Evolutionary conservation across 305 asterid species (phyloP).

Genomic region (Andrographis paniculata): DNA sequence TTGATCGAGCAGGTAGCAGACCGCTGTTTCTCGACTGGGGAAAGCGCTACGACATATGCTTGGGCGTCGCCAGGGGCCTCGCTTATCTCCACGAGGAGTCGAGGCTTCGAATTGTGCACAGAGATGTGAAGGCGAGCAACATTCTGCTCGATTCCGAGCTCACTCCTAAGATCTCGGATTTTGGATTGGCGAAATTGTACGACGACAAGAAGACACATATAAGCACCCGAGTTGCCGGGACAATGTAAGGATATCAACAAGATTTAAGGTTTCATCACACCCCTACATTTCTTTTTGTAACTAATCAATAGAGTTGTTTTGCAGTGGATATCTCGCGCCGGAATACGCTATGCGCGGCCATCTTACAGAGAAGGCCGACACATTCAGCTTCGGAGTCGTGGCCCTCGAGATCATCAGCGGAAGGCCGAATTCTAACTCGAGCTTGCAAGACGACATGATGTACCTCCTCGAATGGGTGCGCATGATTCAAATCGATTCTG

Average conservation of each 20-base stretch:
- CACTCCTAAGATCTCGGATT: conserved; percentile 76
- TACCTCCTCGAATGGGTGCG: conserved; percentile 93
- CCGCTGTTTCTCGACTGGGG: conserved; percentile 52
- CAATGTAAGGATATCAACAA: conserved; percentile 49
- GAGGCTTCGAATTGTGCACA: conserved; percentile 60
- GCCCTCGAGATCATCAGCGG: conserved; percentile 72
- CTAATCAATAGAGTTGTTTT: conserved; percentile 2
- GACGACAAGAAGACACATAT: conserved; percentile 78
- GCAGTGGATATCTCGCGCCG: conserved; percentile 22
- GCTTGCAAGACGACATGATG: conserved; percentile 48
- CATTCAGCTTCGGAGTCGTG: conserved; percentile 50
- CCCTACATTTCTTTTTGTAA: too few relatives aligned
- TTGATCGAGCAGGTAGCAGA: conserved; percentile 25
- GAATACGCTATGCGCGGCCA: conserved; percentile 21
- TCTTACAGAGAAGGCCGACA: too few relatives aligned
- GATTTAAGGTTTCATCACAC: too few relatives aligned
- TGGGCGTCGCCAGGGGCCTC: conserved; percentile 54
- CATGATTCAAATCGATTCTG: neutral
- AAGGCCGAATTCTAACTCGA: conserved; percentile 56
- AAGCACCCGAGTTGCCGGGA: conserved; percentile 88
- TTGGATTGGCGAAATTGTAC: conserved; percentile 81
- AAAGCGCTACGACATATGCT: conserved; percentile 63
- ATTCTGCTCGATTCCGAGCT: conserved; percentile 67
- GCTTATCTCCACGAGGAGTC: conserved; percentile 92
- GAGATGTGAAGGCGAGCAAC: conserved; percentile 92